These are phyloP conservation scores for Noccaea bulbosa DNA, from an alignment of 345 rosid genomes.

Conservation along the genomic window DNA sequence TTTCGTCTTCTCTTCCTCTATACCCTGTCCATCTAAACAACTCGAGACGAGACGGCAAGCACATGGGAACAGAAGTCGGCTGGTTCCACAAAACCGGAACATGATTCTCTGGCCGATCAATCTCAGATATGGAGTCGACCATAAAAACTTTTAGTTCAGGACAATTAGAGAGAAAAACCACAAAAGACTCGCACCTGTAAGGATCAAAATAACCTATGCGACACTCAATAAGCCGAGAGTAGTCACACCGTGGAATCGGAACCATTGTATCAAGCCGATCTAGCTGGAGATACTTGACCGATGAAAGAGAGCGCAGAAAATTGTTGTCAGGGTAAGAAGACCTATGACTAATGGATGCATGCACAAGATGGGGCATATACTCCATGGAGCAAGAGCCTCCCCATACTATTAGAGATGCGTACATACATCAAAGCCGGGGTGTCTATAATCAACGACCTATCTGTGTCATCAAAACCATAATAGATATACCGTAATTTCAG, in stretches of 20 bases:
- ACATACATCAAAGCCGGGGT: neutral
- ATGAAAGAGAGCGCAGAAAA: neutral
- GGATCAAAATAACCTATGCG: neutral
- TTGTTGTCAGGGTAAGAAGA: neutral
- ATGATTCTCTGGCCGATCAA: neutral
- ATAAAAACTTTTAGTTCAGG: neutral
- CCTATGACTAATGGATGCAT: neutral
- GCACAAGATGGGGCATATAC: neutral
- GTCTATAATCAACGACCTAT: neutral
- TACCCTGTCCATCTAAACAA: neutral
- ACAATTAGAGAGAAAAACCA: slow-evolving; percentile 18
- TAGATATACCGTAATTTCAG: too few species aligned
- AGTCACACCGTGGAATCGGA: neutral
- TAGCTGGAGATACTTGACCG: neutral
- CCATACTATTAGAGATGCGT: neutral
- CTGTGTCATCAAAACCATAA: too few species aligned
- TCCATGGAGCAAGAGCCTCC: neutral
- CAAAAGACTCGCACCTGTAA: slow-evolving; percentile 6
- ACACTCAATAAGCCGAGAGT: slow-evolving; percentile 8
- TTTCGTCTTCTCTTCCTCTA: slow-evolving; percentile 16
- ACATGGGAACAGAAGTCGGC: slow-evolving; percentile 1
- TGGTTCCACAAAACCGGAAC: neutral
- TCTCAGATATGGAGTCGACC: neutral
- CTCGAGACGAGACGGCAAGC: neutral
- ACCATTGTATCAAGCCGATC: neutral